phyloP scores from a whole-genome alignment of 2,329 filamentous ascomycete genomes.

The Phoma sp. region DNA sequence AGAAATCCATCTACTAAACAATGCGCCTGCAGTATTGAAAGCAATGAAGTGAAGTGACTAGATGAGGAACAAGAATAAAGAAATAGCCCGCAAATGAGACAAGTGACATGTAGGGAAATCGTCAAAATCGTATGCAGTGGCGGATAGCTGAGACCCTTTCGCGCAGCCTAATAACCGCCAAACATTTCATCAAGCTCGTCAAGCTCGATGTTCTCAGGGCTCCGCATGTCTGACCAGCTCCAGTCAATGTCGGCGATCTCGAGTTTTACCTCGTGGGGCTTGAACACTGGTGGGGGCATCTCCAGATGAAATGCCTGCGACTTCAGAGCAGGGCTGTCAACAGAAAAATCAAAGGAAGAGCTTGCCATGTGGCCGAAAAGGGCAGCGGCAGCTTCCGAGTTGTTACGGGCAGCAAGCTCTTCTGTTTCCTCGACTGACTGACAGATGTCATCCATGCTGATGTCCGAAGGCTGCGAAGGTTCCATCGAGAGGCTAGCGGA shows the following conservation, averaged over 20 bases:
- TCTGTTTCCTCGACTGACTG: slow-evolving; percentile 53
- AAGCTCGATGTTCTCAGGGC: slow-evolving; percentile 87
- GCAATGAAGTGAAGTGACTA: slow-evolving; percentile 29
- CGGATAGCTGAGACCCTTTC: slow-evolving; percentile 13
- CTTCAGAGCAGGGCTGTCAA: slow-evolving; percentile 56
- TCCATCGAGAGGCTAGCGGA: slow-evolving; percentile 48
- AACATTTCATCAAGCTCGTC: slow-evolving; percentile 91
- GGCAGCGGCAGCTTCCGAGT: slow-evolving; percentile 56
- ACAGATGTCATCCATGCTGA: slow-evolving; percentile 47
- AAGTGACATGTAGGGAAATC: slow-evolving; percentile 35
- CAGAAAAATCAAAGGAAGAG: slow-evolving; percentile 44
- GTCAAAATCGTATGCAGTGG: slow-evolving; percentile 34
- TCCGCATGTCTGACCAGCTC: slow-evolving; percentile 59
- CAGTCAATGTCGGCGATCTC: slow-evolving; percentile 42
- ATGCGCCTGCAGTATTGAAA: slow-evolving; percentile 26
- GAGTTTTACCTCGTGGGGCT: slow-evolving; percentile 42
- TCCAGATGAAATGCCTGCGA: slow-evolving; percentile 43
- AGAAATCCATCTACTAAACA: slow-evolving; percentile 37
- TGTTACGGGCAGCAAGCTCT: slow-evolving; percentile 57
- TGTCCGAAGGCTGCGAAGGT: slow-evolving; percentile 35
- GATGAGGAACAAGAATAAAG: slow-evolving; percentile 33
- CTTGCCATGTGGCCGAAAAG: slow-evolving; percentile 56
- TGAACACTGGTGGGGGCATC: slow-evolving; percentile 39
- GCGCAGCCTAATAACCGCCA: slow-evolving; percentile 66
- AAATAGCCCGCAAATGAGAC: slow-evolving; percentile 19